A percentile compares a stretch with the other conserved stretches of the same genome.
phyloP scores from a whole-genome alignment of 768 basidiomycete species.

The Xerocomellus intermedius region DNA sequence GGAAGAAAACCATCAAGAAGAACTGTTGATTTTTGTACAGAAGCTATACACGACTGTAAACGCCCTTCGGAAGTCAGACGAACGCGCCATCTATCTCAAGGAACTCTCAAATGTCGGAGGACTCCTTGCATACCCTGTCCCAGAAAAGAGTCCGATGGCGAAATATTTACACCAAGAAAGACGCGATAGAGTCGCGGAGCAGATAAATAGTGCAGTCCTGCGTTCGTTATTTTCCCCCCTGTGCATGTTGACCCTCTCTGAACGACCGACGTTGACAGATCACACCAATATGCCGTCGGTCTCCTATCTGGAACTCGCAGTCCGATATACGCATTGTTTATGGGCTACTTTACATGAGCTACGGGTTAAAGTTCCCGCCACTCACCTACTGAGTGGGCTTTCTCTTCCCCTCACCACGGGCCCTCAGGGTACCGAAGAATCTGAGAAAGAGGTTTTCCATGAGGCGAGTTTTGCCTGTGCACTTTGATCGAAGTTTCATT shows the following conservation, averaged over 20 bases:
- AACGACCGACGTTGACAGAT: constrained; percentile 37
- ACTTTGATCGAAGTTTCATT: not conserved
- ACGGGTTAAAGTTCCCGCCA: constrained; percentile 43
- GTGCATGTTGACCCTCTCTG: not conserved
- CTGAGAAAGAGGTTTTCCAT: constrained; percentile 34
- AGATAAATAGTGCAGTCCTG: constrained; percentile 84
- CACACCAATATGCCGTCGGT: constrained; percentile 48
- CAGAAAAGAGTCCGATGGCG: constrained; percentile 72
- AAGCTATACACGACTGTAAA: constrained; percentile 66
- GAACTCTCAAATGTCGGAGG: constrained; percentile 76
- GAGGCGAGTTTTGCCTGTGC: constrained; percentile 34
- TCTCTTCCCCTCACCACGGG: constrained; percentile 39
- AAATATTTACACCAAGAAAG: constrained; percentile 76
- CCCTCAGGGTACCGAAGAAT: constrained; percentile 20
- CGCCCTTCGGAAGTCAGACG: constrained; percentile 50
- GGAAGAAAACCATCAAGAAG: constrained; percentile 42
- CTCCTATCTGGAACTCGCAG: constrained; percentile 60
- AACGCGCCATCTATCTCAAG: constrained; percentile 58
- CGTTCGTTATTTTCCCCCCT: constrained; percentile 45
- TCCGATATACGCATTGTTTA: constrained; percentile 63
- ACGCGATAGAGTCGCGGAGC: constrained; percentile 80
- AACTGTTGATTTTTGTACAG: constrained; percentile 56
- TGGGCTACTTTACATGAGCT: constrained; percentile 57
- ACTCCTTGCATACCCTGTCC: constrained; percentile 78
- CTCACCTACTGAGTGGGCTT: constrained; percentile 42